phyloP scores from a whole-genome alignment of 2,329 filamentous ascomycete genomes.

The Fusarium beomiforme region DNA sequence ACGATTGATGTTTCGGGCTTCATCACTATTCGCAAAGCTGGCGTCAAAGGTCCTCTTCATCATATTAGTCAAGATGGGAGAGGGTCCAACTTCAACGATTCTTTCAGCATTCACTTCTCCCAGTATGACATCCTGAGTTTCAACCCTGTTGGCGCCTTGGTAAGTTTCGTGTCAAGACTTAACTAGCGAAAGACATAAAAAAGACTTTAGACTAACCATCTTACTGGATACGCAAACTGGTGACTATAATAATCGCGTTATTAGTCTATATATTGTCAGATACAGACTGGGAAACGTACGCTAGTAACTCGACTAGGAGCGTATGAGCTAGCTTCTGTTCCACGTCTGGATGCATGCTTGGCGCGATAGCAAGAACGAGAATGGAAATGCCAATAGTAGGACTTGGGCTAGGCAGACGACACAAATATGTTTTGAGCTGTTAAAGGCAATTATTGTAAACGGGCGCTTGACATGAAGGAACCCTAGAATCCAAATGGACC shows the following conservation, averaged over 20 bases:
- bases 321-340: not conserved
- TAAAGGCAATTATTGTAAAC: no score
- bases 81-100: not conserved
- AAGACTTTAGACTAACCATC: not conserved
- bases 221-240: not conserved
- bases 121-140: not conserved
- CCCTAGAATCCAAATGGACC: no score
- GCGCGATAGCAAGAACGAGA: not conserved
- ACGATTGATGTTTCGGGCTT: not conserved
- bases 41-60: not conserved
- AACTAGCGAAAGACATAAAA: no score
- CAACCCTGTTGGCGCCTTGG: not conserved
- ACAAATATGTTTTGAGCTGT: no score
- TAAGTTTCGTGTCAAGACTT: no score
- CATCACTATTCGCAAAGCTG: not conserved
- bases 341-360: not conserved
- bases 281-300: no score
- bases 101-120: not conserved
- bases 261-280: no score
- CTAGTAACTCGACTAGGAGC: not conserved
- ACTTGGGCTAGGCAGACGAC: no score
- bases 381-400: not conserved
- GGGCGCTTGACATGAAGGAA: no score
- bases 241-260: no score
- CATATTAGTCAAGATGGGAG: not conserved